Evolutionary conservation across 148 eudicot genomes (phyloP), one percentile per base, ranked within the genome.

Genomic region (Chenopodium suecicum): DNA sequence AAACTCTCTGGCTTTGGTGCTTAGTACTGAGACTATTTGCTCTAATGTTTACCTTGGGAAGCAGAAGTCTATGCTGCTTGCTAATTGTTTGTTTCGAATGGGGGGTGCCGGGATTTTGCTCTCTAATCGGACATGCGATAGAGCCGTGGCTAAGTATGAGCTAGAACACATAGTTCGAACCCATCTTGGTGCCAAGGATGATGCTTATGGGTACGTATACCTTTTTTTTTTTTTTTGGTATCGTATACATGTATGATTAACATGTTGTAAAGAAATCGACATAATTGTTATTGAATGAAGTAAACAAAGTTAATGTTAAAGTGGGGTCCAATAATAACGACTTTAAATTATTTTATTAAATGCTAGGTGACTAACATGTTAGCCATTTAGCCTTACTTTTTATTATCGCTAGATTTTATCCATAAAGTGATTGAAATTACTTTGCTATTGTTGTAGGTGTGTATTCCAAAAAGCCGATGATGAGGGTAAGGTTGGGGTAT

Each of bases 31-130:
- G 84, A 58, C 85, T 5, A 80, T 89, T 10, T 81, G 81, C 73
- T 77, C 88, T 27, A 82, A 82, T 67, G 46, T 76, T 4, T 88
- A 88, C 68, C 48, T 19, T 25, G 89, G 91, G 5, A 86, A 79
- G 64, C 65, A 65, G 56, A 88, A 88, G 88, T 82, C 89, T 27
- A 88, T 88, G 90, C 81, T 88, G 23, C 90, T 88, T 56, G 83
- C 89, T 34, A 88, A 88, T 29, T 88, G 89, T 81, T 81, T 88
- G 83, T 88, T 88, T 73, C 76, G 90, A 8, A 80, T 86, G 74
- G 90, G 90, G 25, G 88, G 90, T 74, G 86, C 83, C 0, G 87
- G 89, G 0, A 73, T 81, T 73, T 71, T 88, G 74, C 86, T 88
- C 32, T 88, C 90, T 14, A 88, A 88, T 29, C 81, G 83, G 62